Evolutionary conservation across 1,284 basidiomycete species (phyloP), one percentile per base, ranked within the genome.

Genomic region (Retiboletus fuscus): DNA sequence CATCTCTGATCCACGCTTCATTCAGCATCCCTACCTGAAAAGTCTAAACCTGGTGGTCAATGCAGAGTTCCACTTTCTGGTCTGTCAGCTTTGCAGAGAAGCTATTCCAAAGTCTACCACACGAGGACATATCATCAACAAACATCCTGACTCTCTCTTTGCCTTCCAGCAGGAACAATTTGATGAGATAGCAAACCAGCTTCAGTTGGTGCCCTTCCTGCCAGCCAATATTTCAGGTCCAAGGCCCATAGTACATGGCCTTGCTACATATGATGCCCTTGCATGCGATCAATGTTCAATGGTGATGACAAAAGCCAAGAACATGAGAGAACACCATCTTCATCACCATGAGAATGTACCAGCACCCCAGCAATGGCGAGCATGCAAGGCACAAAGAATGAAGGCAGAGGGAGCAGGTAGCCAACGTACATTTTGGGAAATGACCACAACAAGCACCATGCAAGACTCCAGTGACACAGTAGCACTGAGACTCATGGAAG

Each of bases 381-480:
- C 46, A 6, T 71, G 69, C 58, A 69, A 61, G 5, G 69, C 67
- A 53, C 62, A 71, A 10, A 26, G 62, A 16, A 30, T 69, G 34
- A 63, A 61, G 16, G 0, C 24, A 20, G 11, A 68, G 13, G 69
- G 53, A 0, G 1, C 1, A 3, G 69, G 60, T 10, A 44, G 5
- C 1, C 18, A 20, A 2, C 18, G 66, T 3, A 58, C 28, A 1
- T 49, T 68, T 3, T 70, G 66, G 69, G 53, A 63, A 11, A 13
- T 68, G 0, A 24, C 13, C 0, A 3, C 3, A 24, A 8, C 5
- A 12, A 51, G 12, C 6, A 34, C 26, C 13, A 16, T 20, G 3
- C 22, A 34, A 34, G 34, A 34, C 5, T 34, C 34, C 34, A 34
- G 34, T 34, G 34, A 34, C 8, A 34, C 34, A 4, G 8, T 34